Evolutionary conservation across 2,329 filamentous ascomycete genomes (phyloP).

Genomic region (Pyrenochaeta sp.): DNA sequence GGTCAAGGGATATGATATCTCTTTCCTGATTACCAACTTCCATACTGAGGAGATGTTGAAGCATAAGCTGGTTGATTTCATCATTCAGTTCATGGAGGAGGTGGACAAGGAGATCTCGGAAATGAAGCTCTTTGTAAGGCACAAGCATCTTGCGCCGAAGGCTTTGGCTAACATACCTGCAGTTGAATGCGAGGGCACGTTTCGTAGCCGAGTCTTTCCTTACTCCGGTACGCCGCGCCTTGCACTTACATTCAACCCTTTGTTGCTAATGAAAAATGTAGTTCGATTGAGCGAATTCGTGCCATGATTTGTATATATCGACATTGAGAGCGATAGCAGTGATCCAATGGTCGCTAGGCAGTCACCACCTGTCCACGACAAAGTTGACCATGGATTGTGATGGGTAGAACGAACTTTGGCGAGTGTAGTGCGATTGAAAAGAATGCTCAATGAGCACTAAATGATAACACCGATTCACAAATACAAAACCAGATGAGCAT

Average conservation of each 20-base stretch:
- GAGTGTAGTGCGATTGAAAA: no score
- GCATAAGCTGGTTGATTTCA: constrained; percentile 98
- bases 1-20: constrained; percentile 98
- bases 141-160: neutral
- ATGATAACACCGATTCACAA: no score
- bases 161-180: constrained; percentile 39
- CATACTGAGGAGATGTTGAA: constrained; percentile 99
- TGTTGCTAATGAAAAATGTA: constrained; percentile 13
- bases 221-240: constrained; percentile 72
- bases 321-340: constrained; percentile 4
- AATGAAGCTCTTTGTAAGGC: constrained; percentile 97
- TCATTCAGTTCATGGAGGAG: constrained; percentile 99
- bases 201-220: constrained; percentile 99
- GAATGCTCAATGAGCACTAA: no score
- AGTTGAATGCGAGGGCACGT: constrained; percentile 95
- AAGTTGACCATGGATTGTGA: no score
- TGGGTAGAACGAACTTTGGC: no score
- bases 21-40: constrained; percentile 97
- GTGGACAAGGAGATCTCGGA: constrained; percentile 99
- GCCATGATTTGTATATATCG: constrained; percentile 18
- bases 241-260: neutral
- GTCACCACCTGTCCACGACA: no score
- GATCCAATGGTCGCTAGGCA: no score
- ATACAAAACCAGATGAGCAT: no score
- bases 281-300: constrained; percentile 32